A percentile compares a stretch with the other conserved stretches of the same genome.
Conservation (phyloP, 2,329 filamentous ascomycete species). For the Lachnellula subtilissima region DNA sequence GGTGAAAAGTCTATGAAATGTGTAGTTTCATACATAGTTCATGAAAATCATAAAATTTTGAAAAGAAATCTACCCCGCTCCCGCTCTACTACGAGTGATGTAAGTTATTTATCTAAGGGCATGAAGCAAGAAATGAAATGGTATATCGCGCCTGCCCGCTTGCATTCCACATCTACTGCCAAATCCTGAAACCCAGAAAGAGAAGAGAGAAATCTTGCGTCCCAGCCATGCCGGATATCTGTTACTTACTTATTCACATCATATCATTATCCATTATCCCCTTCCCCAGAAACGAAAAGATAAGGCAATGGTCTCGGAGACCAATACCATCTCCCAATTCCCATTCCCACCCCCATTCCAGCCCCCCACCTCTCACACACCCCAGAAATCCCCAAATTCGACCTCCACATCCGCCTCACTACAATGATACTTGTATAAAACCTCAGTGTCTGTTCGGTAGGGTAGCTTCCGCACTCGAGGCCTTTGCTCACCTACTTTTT, state of each 20-base stretch:
- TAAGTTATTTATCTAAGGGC: too few species aligned
- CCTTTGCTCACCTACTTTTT: neutral
- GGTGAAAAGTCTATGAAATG: too few species aligned
- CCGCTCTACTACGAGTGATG: too few species aligned
- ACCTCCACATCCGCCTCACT: neutral
- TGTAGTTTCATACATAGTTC: too few species aligned
- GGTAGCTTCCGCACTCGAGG: neutral
- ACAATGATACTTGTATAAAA: neutral
- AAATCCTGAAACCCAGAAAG: too few species aligned
- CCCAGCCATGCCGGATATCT: too few species aligned
- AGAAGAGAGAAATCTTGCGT: too few species aligned
- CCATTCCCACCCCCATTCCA: neutral
- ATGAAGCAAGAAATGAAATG: too few species aligned
- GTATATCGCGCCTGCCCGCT: too few species aligned
- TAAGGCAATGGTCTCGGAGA: neutral
- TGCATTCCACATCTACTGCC: too few species aligned
- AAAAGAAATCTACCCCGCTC: too few species aligned
- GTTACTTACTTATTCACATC: neutral
- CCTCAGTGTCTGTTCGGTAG: neutral
- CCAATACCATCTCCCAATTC: neutral
- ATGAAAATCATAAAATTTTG: too few species aligned
- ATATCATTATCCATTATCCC: neutral
- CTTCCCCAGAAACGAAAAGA: neutral
- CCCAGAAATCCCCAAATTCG: neutral
- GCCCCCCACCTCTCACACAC: neutral